Base-by-base conservation (phyloP, 331 rosid species). In the Malus hybrid region DNA sequence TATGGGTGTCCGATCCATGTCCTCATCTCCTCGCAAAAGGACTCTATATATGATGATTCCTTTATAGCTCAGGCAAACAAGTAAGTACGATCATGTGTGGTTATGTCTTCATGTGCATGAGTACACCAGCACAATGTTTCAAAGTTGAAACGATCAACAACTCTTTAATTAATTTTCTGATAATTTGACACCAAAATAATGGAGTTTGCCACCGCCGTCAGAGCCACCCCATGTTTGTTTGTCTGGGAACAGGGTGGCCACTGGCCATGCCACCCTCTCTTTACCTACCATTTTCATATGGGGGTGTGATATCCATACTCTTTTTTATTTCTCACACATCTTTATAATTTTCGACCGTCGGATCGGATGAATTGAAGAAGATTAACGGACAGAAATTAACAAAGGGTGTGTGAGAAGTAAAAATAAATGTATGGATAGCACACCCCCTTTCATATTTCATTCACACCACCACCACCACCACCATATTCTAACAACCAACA, bases 211-310 rank as follows among this genome's bases (percentile, higher is more conserved):
- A 71, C 67, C 59, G 83, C 75, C 77, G 73, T 68, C 22, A 65
- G 73, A 74, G 65, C 75, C 42, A 61, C 65, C 74, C 85, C 85
- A 77, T 78, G 85, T 81, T 82, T 81, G 50, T 44, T 79, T 88
- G 93, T 85, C 87, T 77, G 42, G 73, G 18, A 71, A 84, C 82
- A 66, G 75, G 84, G 70, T 76, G 60, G 76, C 83, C 86, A 44
- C 15, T 78, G 28, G 59, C 82, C 83, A 68, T 2, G 28, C 81
- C 83, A 65, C 76, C 79, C 80, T 44, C 29, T 11, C 76, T 69
- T 69, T 44, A 77, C 83, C 84, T 36, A 85, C 82, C 77, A 79
- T 74, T 81, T 67, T 69, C 59, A 52, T 52, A 52, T 52, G 32
- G 44, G 44, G 44, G 44, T 5, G 24, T 24, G 24, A 24, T 24